Evolutionary conservation across 2,329 filamentous ascomycete genomes (phyloP), one percentile per base, ranked within the genome.

Genomic region (Cladophialophora carrionii): DNA sequence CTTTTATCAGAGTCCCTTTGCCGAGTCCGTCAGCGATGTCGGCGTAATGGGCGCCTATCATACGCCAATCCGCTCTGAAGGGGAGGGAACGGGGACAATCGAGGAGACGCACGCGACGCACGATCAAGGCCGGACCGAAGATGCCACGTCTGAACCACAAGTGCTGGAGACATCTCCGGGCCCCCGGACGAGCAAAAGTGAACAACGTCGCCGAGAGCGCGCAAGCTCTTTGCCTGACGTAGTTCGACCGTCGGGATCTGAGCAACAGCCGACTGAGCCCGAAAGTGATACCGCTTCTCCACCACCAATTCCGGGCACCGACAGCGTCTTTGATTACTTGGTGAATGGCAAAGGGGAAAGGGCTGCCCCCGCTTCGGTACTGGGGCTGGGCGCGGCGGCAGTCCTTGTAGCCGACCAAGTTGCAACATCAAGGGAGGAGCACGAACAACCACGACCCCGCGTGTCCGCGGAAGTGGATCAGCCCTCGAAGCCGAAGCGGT

Each of bases 1-100:
- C n/a, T 72, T 78, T 63, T 87, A 87, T 70, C 77, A 78, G 61
- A 77, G 77, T 17, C 81, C 86, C 5, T 83, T 79, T 62, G 78
- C 79, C 0, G 82, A 85, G 69, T 82, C 80, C 3, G 78, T 80
- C 8, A 75, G 78, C 3, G 81, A 84, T 61, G 71, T 82, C 20
- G 76, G 76, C 14, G 53, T 74, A 24, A 66, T 17, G 34, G 66
- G 29, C 8, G 59, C 8, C 12, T 17, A 31, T 20, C 26, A 32
- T 17, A 24, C 29, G 3, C n/a, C 57, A 52, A 29, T 41, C 12
- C 12, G n/a, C 20, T n/a, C 48, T 20, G 57, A 52, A 4, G 32
- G 32, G 10, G 46, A 32, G 9, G 41, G 20, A 22, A 17, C 31
- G 7, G 17, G 22, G 5, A 26, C 32, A 22, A 26, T 22, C 48